Evolutionary conservation across 345 rosid species (phyloP).

Genomic region (Syzygium aromaticum): DNA sequence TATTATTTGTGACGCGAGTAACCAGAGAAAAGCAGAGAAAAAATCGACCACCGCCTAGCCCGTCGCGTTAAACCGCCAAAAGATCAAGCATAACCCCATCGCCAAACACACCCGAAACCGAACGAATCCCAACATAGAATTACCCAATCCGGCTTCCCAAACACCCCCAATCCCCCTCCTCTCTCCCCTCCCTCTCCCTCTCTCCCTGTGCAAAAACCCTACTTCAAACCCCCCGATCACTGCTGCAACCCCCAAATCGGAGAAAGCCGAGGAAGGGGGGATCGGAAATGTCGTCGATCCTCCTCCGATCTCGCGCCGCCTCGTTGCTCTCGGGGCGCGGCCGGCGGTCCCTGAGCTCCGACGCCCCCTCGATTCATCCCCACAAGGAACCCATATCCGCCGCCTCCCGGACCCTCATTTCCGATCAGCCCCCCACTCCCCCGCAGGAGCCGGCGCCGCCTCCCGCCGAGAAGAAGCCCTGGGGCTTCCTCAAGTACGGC

Average conservation of each 20-base stretch:
- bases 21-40: background rate
- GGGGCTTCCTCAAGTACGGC: conserved; percentile 49
- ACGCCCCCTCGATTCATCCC: conserved; percentile 20
- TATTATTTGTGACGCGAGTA: too few species aligned
- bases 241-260: background rate
- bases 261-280: background rate
- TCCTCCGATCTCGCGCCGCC: conserved; percentile 44
- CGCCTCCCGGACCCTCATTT: conserved; percentile 36
- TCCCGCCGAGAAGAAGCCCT: conserved; percentile 28
- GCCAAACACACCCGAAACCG: background rate
- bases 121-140: background rate
- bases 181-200: background rate
- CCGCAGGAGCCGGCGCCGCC: conserved; percentile 19
- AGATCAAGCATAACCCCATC: background rate
- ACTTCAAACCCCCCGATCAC: conserved; percentile 7
- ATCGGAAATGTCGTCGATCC: conserved; percentile 36
- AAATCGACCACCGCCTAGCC: background rate
- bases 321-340: conserved; percentile 10
- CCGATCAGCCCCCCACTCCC: conserved; percentile 24
- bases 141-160: conserved; percentile 16
- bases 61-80: background rate
- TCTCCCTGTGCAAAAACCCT: conserved; percentile 13
- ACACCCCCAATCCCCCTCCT: background rate
- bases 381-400: conserved; percentile 26
- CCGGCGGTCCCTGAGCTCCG: conserved; percentile 27